Conservation (phyloP, 208 protist species). For the Phytomonas francai region DNA sequence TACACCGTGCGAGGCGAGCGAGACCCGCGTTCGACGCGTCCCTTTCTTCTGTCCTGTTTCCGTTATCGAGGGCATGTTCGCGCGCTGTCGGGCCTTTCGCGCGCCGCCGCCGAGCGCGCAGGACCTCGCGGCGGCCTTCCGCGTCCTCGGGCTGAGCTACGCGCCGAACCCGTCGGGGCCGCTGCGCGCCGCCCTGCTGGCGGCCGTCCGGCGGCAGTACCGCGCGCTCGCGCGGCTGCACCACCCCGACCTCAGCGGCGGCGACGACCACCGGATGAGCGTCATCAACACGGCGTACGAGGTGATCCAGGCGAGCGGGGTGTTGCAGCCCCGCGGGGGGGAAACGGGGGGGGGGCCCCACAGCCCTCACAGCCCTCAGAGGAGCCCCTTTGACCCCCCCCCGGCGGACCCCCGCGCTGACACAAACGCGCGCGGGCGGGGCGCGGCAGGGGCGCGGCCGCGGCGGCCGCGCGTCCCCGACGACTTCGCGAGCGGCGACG, state of each 20-base stretch:
- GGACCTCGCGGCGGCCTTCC: constrained; percentile 61
- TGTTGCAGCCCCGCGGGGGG: constrained; percentile 20
- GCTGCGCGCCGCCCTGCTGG: no score
- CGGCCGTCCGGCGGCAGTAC: constrained; percentile 73
- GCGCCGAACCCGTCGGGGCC: constrained; percentile 10
- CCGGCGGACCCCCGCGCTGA: background rate
- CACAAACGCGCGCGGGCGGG: background rate
- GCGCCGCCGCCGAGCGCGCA: constrained; percentile 10
- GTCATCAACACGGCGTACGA: constrained; percentile 88
- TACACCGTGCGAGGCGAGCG: no score
- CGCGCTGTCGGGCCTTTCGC: no score
- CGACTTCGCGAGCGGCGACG: constrained; percentile 80
- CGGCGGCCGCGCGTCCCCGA: constrained; percentile 61
- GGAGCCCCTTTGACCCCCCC: constrained; percentile 4
- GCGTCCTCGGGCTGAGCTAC: constrained; percentile 58
- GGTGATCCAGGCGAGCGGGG: constrained; percentile 62
- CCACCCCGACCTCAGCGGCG: constrained; percentile 84
- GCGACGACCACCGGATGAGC: constrained; percentile 82
- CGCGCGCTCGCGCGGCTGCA: constrained; percentile 76
- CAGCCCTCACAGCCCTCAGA: no score
- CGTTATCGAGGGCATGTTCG: no score
- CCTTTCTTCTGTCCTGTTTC: no score
- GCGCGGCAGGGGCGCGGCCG: constrained; percentile 22
- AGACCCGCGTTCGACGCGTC: no score
- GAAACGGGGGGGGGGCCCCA: background rate